Evolutionary conservation across 2,329 filamentous ascomycete genomes (phyloP).

Genomic region (Colletotrichum viniferum): DNA sequence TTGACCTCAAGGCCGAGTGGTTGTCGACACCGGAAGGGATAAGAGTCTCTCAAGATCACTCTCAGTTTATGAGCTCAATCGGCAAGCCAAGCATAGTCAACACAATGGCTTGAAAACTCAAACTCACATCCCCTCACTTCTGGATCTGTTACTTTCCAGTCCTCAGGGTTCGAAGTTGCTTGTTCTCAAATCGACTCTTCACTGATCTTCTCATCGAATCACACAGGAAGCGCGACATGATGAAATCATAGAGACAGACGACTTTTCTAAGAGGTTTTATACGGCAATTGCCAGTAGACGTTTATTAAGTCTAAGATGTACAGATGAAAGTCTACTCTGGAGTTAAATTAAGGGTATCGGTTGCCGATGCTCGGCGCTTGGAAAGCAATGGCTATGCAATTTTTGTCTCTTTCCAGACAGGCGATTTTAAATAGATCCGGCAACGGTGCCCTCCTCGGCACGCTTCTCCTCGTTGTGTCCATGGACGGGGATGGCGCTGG

Average conservation of each 20-base stretch:
- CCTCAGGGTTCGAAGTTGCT: neutral
- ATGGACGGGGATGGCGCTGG: conserved; percentile 1
- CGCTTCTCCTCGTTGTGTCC: conserved; percentile 19
- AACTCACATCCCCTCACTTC: neutral
- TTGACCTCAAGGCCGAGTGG: neutral
- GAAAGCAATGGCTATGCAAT: neutral
- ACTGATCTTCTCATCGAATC: neutral
- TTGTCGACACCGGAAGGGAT: neutral
- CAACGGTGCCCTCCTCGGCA: conserved; percentile 7
- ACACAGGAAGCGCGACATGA: neutral
- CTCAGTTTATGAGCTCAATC: neutral
- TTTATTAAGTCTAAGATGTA: conserved; percentile 2
- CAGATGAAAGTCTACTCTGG: neutral
- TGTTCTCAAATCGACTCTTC: neutral
- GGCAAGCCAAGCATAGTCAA: neutral
- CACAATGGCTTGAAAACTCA: neutral
- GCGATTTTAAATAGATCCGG: neutral
- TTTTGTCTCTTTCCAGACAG: neutral
- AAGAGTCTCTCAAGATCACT: neutral
- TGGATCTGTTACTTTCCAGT: neutral
- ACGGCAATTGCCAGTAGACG: neutral
- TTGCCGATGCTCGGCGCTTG: neutral
- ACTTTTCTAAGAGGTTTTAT: neutral
- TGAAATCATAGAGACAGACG: neutral
- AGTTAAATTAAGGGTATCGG: neutral